These are phyloP conservation scores for Caloboletus inedulis DNA, from an alignment of 1,284 basidiomycete genomes.

Conservation along the genomic window DNA sequence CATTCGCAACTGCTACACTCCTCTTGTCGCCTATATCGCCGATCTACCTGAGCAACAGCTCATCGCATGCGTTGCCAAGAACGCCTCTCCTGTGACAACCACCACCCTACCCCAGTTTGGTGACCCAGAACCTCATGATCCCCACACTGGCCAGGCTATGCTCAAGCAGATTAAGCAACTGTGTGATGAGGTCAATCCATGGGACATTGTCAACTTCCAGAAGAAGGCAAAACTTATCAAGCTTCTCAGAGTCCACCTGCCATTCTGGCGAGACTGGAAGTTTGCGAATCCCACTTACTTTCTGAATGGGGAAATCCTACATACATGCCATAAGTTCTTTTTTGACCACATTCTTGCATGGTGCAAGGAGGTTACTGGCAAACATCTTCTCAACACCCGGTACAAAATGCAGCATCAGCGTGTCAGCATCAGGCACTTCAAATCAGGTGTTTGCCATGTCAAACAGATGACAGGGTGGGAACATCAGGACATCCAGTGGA, in stretches of 20 bases:
- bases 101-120: neutral
- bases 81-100: neutral
- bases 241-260: neutral
- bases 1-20: neutral
- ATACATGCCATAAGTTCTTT: neutral
- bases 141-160: neutral
- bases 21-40: neutral
- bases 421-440: neutral
- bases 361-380: conserved; percentile 1
- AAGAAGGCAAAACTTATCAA: neutral
- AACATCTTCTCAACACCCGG: neutral
- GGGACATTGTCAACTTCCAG: neutral
- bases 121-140: neutral
- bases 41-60: neutral
- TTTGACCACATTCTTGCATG: neutral
- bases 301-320: neutral
- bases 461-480: conserved; percentile 1
- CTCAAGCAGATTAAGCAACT: neutral
- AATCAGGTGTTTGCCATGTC: neutral
- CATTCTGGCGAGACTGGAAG: neutral
- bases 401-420: neutral
- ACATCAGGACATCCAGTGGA: neutral
- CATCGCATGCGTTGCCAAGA: neutral
- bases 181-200: neutral
- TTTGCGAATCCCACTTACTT: neutral